Base-by-base conservation (phyloP, 1,284 basidiomycete species). In the Pseudozyma thailandica region DNA sequence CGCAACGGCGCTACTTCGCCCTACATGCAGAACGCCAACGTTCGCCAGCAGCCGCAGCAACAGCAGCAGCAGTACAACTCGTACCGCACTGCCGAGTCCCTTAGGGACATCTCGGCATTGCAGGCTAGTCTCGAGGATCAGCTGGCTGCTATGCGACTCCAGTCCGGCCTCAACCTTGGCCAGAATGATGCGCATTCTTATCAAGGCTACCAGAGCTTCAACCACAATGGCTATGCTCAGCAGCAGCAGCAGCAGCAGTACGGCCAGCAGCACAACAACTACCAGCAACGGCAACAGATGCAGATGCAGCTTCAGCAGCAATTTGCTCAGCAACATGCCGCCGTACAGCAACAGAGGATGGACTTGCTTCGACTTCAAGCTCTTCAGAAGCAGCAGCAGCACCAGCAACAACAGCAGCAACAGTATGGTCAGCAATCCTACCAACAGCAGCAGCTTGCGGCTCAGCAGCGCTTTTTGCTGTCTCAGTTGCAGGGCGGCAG, bases 401-500 rank as follows among this genome's bases (percentile, higher is more conserved):
- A 63, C 28, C 58, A 54, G 45, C 42, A 44, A 28, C 63, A 70
- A 50, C 73, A 71, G 39, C 69, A 72, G 53, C 57, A 26, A 15
- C 74, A 70, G 50, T 66, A 74, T 20, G 48, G 56, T 16, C 58
- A 62, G 42, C 53, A 59, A 45, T 50, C 50, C 45, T 53, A 57
- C 49, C 46, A 27, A 33, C 63, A 73, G 54, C 73, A 72, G 41
- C 70, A 72, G 54, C 53, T 65, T 21, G 65, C 69, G 18, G 68
- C 64, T 49, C 77, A 79, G 53, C 75, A 79, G 50, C 77, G 70
- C n/a, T 54, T 61, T 25, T 57, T 79, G 5, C 64, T 79, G 10
- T 64, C 74, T 6, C 75, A 76, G 43, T 69, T 79, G 18, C 77
- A 79, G 3, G 56, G 56, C 13, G 51, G 56, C 42, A 48, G 39